Conservation (phyloP, 768 basidiomycete genomes). For the Podaxis mareebaensis region DNA sequence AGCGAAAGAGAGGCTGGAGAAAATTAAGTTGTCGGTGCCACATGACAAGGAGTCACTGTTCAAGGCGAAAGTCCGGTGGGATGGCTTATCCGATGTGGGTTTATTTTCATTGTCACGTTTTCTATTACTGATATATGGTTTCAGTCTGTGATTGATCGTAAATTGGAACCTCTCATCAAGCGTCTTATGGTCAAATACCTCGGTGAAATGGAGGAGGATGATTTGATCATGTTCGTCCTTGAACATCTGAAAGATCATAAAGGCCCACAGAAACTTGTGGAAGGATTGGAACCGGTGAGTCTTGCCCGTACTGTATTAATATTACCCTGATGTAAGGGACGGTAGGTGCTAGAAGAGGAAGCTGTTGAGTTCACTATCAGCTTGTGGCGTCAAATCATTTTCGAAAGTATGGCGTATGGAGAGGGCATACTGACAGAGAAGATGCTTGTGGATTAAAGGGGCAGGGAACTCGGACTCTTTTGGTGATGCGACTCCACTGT, state of each 20-base stretch:
- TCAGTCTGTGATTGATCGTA: conserved; percentile 81
- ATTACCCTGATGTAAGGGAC: conserved; percentile 11
- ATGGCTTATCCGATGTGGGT: conserved; percentile 83
- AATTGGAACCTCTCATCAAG: conserved; percentile 83
- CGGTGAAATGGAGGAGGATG: conserved; percentile 91
- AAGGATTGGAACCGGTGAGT: conserved; percentile 89
- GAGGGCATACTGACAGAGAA: conserved; percentile 87
- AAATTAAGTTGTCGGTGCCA: conserved; percentile 74
- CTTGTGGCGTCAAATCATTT: conserved; percentile 91
- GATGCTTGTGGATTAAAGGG: conserved; percentile 72
- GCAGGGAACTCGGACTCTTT: conserved; percentile 3
- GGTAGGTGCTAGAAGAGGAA: conserved; percentile 90
- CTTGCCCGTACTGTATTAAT: neutral
- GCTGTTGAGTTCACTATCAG: conserved; percentile 74
- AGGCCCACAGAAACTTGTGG: conserved; percentile 78
- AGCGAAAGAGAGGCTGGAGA: conserved; percentile 76
- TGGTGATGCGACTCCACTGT: conserved; percentile 30
- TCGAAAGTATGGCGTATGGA: conserved; percentile 92
- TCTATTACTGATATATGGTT: conserved; percentile 19
- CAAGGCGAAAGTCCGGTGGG: conserved; percentile 89
- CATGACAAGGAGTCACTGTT: conserved; percentile 76
- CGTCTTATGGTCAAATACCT: conserved; percentile 84
- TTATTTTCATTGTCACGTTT: conserved; percentile 3
- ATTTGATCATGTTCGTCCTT: conserved; percentile 90
- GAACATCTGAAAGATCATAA: conserved; percentile 94